Evolutionary conservation across 257 asterid genomes (phyloP).

Genomic region (Agastache rugosa): DNA sequence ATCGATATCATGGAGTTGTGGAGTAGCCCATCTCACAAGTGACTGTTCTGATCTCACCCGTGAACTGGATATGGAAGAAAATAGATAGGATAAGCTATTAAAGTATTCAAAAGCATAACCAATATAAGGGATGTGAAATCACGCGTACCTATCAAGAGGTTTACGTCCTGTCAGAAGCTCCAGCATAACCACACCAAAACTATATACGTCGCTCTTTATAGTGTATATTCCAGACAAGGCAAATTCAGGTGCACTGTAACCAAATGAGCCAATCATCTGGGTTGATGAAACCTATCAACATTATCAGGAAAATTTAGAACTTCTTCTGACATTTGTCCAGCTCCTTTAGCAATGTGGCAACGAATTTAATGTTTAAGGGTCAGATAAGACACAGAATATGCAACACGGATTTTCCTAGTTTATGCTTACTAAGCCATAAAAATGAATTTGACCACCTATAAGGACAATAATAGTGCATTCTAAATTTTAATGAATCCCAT

Average conservation of each 20-base stretch:
- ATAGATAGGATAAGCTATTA: not conserved
- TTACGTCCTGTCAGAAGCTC: constrained; percentile 97
- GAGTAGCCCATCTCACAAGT: constrained; percentile 97
- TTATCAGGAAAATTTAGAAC: constrained; percentile 24
- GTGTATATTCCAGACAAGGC: constrained; percentile 95
- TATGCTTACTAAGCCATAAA: constrained; percentile 10
- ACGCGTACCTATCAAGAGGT: constrained; percentile 89
- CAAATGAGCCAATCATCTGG: constrained; percentile 85
- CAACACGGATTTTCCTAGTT: not conserved
- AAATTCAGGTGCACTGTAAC: constrained; percentile 98
- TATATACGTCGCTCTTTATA: constrained; percentile 92
- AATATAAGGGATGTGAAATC: constrained; percentile 16
- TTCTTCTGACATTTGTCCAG: not conserved
- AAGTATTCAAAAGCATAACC: constrained; percentile 17
- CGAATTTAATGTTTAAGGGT: not conserved
- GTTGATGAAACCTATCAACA: constrained; percentile 73
- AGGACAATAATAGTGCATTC: too few species aligned
- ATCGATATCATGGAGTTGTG: constrained; percentile 97
- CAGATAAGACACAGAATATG: constrained; percentile 3
- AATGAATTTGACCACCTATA: not conserved
- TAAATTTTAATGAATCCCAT: too few species aligned
- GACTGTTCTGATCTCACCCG: constrained; percentile 91
- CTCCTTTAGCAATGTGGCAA: not conserved
- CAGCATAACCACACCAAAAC: constrained; percentile 97
- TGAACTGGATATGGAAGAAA: constrained; percentile 57